Conservation (phyloP, 495 filamentous ascomycete genomes). For the Penicillium turbatum region DNA sequence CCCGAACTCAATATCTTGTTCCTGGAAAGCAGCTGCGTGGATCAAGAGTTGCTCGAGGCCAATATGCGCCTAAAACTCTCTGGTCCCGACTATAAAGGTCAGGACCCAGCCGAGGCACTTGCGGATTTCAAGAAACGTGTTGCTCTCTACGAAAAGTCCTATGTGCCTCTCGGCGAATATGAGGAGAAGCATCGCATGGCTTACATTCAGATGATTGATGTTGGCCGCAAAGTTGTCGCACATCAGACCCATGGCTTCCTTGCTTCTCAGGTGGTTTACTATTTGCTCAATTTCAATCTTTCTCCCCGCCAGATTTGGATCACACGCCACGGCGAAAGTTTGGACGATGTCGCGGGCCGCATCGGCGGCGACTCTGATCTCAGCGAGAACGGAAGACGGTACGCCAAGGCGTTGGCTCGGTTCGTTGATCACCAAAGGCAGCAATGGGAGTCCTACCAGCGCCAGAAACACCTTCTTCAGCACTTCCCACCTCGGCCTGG, state of each 20-base stretch:
- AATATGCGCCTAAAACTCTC: slow-evolving; percentile 99
- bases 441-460: slow-evolving; percentile 73
- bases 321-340: slow-evolving; percentile 83
- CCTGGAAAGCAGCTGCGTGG: slow-evolving; percentile 88
- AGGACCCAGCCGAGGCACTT: slow-evolving; percentile 77
- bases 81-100: slow-evolving; percentile 91
- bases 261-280: slow-evolving; percentile 83
- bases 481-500: slow-evolving; percentile 81
- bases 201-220: slow-evolving; percentile 96
- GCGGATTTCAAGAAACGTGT: slow-evolving; percentile 92
- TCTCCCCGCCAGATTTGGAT: slow-evolving; percentile 97
- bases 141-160: slow-evolving; percentile 87
- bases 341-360: slow-evolving; percentile 73
- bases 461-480: slow-evolving; percentile 61
- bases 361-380: slow-evolving; percentile 84
- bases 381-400: slow-evolving; percentile 66
- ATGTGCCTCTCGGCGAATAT: slow-evolving; percentile 84
- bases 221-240: slow-evolving; percentile 87
- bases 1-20: slow-evolving; percentile 85
- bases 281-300: slow-evolving; percentile 92
- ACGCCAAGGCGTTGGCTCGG: slow-evolving; percentile 64
- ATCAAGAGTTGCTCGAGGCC: slow-evolving; percentile 75
- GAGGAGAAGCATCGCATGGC: slow-evolving; percentile 86
- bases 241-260: slow-evolving; percentile 90
- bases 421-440: slow-evolving; percentile 73